Base-by-base conservation (phyloP, 2,329 filamentous ascomycete genomes). In the Bipolaris bicolor region DNA sequence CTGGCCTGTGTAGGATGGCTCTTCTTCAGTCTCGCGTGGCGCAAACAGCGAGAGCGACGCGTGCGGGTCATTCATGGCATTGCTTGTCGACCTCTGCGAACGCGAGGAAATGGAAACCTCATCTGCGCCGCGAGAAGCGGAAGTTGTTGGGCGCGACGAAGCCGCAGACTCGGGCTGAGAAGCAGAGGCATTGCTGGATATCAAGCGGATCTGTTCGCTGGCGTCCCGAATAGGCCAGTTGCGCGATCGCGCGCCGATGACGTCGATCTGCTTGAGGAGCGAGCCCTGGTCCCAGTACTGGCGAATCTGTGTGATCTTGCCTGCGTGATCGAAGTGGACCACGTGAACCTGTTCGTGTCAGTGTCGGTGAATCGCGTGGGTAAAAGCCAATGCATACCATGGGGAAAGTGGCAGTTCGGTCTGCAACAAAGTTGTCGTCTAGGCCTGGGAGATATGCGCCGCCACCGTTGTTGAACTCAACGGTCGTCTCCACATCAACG, bases 181-280 rank as follows among this genome's bases (percentile, higher is more conserved):
- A 46, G 68, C 54, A 20, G 78, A 75, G 67, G 84, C 84, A 62
- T 83, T 88, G 48, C 80, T 82, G 62, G 84, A 82, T 68, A 97
- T 91, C 69, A 97, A 80, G 69, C 87, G 88, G 66, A 89, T 83
- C 80, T 98, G 93, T 52, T 97, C 92, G 69, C 86, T 86, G 73
- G 89, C 90, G 74, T 97, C 92, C 66, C 88, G 87, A 73, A 99
- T 96, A 52, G 95, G 95, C 95, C 95, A 99, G 79, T 95, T 96
- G 76, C 90, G 90, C 55, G 91, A 91, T 52, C 90, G 89, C 73
- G 88, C 89, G 70, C 95, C 94, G 77, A 99, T 98, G 55, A 97
- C 88, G 61, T 97, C 93, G 63, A 97, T 85, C 77, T 96, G 90
- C 80, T 95, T 98, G 65, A 99, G 85, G 39, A 99, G 85, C 52